phyloP scores from a whole-genome alignment of 176 grass and related monocot genomes.

The Alloteropsis semialata region DNA sequence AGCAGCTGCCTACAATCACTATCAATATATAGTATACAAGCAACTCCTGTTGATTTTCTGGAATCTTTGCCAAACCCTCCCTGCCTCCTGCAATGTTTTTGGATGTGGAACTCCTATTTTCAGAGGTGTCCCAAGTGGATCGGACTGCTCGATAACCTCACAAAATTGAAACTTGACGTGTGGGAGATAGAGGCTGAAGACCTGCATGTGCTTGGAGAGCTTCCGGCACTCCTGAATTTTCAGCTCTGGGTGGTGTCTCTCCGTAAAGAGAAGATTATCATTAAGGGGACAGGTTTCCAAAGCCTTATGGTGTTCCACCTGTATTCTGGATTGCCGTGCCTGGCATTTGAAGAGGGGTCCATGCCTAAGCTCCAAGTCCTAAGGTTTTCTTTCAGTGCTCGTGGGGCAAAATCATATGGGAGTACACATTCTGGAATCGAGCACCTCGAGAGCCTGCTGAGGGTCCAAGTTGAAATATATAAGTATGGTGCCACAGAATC shows the following conservation, averaged over 20 bases:
- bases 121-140: neutral
- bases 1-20: neutral
- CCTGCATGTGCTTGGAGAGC: neutral
- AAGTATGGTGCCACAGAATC: neutral
- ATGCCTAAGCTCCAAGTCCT: neutral
- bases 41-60: neutral
- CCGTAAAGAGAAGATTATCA: neutral
- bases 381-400: neutral
- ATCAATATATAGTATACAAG: neutral
- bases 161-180: neutral
- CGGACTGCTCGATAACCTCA: neutral
- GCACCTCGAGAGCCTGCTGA: neutral
- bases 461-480: neutral
- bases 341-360: neutral
- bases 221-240: neutral
- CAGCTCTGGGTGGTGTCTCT: neutral
- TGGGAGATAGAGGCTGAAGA: neutral
- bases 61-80: neutral
- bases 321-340: neutral
- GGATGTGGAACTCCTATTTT: neutral
- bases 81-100: neutral
- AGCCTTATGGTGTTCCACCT: neutral
- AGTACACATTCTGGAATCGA: neutral
- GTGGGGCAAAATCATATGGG: neutral
- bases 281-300: neutral